These are phyloP conservation scores for Shiraia sp. DNA, from an alignment of 2,329 filamentous ascomycete genomes.

Conservation along the genomic window DNA sequence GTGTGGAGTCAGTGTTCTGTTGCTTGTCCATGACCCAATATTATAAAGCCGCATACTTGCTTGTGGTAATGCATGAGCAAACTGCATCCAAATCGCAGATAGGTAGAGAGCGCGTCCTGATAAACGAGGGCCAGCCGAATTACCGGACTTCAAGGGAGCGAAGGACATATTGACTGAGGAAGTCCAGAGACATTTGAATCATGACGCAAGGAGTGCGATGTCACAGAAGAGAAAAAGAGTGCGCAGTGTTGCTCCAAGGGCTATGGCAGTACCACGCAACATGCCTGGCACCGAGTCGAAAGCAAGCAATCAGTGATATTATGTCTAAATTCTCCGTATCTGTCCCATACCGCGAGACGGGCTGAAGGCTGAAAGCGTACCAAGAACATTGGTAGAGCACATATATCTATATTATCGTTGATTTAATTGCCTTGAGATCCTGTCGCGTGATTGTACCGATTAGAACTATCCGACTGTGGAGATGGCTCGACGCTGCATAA, in stretches of 20 bases:
- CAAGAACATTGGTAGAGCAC: constrained; percentile 23
- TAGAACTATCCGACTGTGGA: constrained; percentile 25
- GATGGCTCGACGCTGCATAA: constrained; percentile 27
- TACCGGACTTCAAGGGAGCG: constrained; percentile 6
- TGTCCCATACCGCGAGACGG: constrained; percentile 19
- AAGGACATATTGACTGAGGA: constrained; percentile 15
- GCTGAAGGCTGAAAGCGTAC: constrained; percentile 22
- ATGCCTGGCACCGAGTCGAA: constrained; percentile 17
- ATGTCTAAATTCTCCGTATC: constrained; percentile 26
- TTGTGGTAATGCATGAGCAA: constrained; percentile 19
- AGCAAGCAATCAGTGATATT: constrained; percentile 28
- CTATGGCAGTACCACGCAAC: constrained; percentile 15
- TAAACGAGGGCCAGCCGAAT: constrained; percentile 6
- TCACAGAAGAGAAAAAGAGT: constrained; percentile 15
- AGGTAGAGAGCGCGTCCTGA: constrained; percentile 25
- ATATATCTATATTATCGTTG: constrained; percentile 38
- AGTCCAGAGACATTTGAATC: constrained; percentile 7
- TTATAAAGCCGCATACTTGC: constrained; percentile 20
- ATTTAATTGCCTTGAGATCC: constrained; percentile 28
- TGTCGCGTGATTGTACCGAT: constrained; percentile 24
- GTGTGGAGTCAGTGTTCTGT: constrained; percentile 18
- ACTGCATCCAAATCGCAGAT: constrained; percentile 20
- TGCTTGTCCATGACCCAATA: constrained; percentile 6
- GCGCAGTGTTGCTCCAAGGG: constrained; percentile 19
- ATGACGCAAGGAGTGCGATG: constrained; percentile 9